These are phyloP conservation scores for Vittaforma corneae DNA, from an alignment of 371 early-diverging fungal species.

Conservation along the genomic window DNA sequence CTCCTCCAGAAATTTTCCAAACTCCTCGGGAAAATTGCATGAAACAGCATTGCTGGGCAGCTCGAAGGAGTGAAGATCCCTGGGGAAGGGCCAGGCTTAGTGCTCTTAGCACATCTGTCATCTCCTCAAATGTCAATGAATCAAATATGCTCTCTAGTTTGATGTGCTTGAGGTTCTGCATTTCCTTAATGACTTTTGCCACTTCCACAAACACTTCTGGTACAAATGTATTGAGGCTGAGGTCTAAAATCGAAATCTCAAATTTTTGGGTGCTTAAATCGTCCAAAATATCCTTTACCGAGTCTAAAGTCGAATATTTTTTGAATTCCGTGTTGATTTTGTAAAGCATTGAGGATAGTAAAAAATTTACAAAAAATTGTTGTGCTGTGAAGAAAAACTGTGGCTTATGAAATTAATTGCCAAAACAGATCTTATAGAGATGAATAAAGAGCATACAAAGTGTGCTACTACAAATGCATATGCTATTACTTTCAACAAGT, in stretches of 20 bases:
- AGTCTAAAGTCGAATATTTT: conserved; percentile 47
- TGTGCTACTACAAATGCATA: too few species aligned
- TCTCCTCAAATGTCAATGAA: conserved; percentile 45
- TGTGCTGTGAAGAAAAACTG: too few species aligned
- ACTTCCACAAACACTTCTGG: conserved; percentile 49
- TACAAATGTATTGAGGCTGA: conserved; percentile 51
- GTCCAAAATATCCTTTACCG: conserved; percentile 32
- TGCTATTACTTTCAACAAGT: too few species aligned
- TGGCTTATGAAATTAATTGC: too few species aligned
- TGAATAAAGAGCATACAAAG: too few species aligned
- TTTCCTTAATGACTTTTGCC: conserved; percentile 34
- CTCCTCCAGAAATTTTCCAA: conserved; percentile 43
- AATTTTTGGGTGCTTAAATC: conserved; percentile 22
- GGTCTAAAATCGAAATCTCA: conserved; percentile 44
- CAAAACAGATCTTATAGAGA: too few species aligned
- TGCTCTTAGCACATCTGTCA: conserved; percentile 36
- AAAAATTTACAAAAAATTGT: conserved; percentile 31
- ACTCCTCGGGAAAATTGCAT: conserved; percentile 53
- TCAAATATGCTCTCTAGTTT: conserved; percentile 50
- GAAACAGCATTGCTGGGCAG: conserved; percentile 58
- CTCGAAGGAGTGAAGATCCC: conserved; percentile 42
- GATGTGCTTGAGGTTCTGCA: conserved; percentile 32
- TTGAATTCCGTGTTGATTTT: conserved; percentile 50
- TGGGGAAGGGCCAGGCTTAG: conserved; percentile 36
- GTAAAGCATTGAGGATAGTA: conserved; percentile 34